These are phyloP conservation scores for Quercus berberidifolia DNA, from an alignment of 306 rosid species.

Conservation along the genomic window DNA sequence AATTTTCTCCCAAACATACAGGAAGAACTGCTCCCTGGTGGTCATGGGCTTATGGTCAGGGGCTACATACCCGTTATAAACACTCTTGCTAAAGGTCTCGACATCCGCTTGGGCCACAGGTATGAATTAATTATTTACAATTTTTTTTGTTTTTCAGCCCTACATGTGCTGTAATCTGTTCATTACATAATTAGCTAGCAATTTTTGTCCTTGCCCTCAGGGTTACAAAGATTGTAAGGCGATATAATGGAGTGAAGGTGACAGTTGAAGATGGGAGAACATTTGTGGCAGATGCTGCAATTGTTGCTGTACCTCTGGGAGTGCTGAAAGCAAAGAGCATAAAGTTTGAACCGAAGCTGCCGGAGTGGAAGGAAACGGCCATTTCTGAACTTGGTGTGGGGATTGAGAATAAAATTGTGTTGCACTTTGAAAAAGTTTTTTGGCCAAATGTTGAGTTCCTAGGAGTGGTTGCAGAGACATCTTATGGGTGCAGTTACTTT, in stretches of 20 bases:
- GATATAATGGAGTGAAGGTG: constrained; percentile 77
- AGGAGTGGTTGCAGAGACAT: constrained; percentile 94
- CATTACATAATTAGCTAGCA: constrained; percentile 13
- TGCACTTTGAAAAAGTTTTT: constrained; percentile 88
- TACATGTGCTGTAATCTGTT: constrained; percentile 4
- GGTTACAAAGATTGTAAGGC: constrained; percentile 72
- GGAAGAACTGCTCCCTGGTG: constrained; percentile 98
- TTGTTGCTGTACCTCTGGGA: constrained; percentile 88
- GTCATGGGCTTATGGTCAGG: constrained; percentile 98
- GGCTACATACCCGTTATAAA: constrained; percentile 91
- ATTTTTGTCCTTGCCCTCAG: constrained; percentile 42
- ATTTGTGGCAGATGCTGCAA: constrained; percentile 88
- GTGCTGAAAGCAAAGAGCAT: constrained; percentile 77
- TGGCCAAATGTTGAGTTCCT: constrained; percentile 99
- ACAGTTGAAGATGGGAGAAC: constrained; percentile 67
- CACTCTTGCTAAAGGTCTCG: constrained; percentile 95
- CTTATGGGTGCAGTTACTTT: constrained; percentile 96
- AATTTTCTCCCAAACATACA: constrained; percentile 21
- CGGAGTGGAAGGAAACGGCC: constrained; percentile 96
- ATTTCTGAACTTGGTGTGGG: constrained; percentile 90
- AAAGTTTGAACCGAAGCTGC: constrained; percentile 87
- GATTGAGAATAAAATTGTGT: constrained; percentile 80
- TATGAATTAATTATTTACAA: constrained; percentile 11
- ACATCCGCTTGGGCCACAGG: constrained; percentile 87
- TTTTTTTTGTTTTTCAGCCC: background rate